A percentile compares a stretch with the other conserved stretches of the same genome.
phyloP scores from a whole-genome alignment of 768 basidiomycete species.

The Phaeotremella fagi region DNA sequence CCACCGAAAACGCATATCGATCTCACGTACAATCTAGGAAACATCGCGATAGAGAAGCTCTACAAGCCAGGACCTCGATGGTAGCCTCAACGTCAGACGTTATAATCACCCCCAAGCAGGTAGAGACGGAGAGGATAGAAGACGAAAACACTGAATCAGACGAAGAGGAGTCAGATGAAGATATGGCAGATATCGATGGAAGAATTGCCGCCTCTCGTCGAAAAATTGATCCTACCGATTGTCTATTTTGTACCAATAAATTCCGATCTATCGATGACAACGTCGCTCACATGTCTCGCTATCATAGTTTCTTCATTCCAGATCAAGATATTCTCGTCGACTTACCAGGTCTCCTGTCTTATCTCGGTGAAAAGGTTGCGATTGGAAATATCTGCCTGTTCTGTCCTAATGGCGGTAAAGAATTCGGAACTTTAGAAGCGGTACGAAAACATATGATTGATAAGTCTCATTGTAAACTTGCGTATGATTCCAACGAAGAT shows the following conservation, averaged over 20 bases:
- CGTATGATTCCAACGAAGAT: conserved; percentile 75
- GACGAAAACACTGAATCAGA: conserved; percentile 7
- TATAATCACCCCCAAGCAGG: no score
- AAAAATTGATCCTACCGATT: conserved; percentile 59
- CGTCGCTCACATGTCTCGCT: conserved; percentile 76
- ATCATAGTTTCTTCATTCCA: conserved; percentile 93
- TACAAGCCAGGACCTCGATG: conserved; percentile 44
- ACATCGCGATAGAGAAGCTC: conserved; percentile 70
- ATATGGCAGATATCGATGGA: conserved; percentile 24
- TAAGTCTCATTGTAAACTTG: conserved; percentile 90
- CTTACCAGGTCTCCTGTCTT: conserved; percentile 69
- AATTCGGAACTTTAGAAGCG: conserved; percentile 77
- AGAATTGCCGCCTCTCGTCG: conserved; percentile 45
- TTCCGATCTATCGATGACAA: conserved; percentile 59
- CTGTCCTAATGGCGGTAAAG: conserved; percentile 70
- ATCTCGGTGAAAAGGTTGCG: conserved; percentile 87
- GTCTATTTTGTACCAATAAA: conserved; percentile 75
- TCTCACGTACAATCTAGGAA: conserved; percentile 85
- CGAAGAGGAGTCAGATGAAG: conserved; percentile 9
- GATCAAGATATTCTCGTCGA: conserved; percentile 87
- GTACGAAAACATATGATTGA: conserved; percentile 93
- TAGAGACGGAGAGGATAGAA: conserved; percentile 1
- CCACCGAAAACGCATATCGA: conserved; percentile 79
- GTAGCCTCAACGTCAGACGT: background rate
- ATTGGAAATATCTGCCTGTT: conserved; percentile 89